These are phyloP conservation scores for Sphaerulina musiva DNA, from an alignment of 2,329 filamentous ascomycete species.

Conservation along the genomic window DNA sequence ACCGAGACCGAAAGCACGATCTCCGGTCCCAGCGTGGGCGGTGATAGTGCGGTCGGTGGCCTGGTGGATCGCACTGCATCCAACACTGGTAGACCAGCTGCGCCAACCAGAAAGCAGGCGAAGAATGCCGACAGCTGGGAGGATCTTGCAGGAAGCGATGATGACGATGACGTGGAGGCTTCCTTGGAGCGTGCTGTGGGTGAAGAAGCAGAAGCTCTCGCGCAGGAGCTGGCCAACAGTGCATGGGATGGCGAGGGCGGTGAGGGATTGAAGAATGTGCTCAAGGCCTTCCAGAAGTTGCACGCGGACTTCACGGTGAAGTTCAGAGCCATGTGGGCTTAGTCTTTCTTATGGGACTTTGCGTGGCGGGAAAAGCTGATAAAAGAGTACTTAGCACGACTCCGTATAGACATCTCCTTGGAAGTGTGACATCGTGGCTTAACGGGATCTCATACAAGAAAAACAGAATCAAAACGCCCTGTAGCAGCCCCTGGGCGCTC, in stretches of 20 bases:
- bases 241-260: constrained; percentile 40
- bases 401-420: neutral
- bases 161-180: constrained; percentile 28
- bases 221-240: constrained; percentile 24
- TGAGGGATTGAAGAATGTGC: constrained; percentile 49
- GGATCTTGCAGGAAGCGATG: constrained; percentile 34
- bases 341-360: constrained; percentile 6
- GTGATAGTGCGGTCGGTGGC: constrained; percentile 25
- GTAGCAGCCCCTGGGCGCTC: too few relatives aligned
- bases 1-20: constrained; percentile 25
- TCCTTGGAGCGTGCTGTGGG: constrained; percentile 23
- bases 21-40: constrained; percentile 21
- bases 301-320: constrained; percentile 57
- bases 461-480: too few relatives aligned
- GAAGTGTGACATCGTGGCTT: too few relatives aligned
- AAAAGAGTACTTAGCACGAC: neutral
- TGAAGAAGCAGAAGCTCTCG: constrained; percentile 22
- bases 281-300: constrained; percentile 53
- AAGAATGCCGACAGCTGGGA: constrained; percentile 43
- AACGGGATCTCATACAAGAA: too few relatives aligned
- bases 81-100: constrained; percentile 14
- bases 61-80: constrained; percentile 27
- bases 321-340: constrained; percentile 58
- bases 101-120: constrained; percentile 32
- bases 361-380: neutral